These are phyloP conservation scores for Boletus austroedulis DNA, from an alignment of 1,284 basidiomycete species.

Conservation along the genomic window DNA sequence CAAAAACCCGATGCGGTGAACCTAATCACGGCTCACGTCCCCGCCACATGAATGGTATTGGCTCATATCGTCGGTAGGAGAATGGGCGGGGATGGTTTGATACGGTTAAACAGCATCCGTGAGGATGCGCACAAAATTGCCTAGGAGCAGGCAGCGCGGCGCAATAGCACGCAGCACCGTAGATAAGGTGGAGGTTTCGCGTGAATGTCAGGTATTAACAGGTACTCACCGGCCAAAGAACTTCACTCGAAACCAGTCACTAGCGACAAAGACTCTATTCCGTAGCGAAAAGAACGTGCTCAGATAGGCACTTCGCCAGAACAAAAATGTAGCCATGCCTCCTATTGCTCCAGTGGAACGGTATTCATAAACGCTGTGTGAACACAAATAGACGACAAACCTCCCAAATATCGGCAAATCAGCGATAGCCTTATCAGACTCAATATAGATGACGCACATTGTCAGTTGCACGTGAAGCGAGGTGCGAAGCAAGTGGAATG, in stretches of 20 bases:
- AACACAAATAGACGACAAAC: conserved; percentile 43
- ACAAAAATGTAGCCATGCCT: conserved; percentile 32
- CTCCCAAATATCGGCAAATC: conserved; percentile 60
- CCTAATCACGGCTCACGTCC: conserved; percentile 32
- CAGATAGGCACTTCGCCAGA: conserved; percentile 68
- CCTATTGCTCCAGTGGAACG: conserved; percentile 57
- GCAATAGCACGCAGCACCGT: neutral
- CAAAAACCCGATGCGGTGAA: neutral
- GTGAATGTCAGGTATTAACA: conserved; percentile 11
- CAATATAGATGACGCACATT: conserved; percentile 64
- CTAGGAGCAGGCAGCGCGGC: neutral
- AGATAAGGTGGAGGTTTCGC: neutral
- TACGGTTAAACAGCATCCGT: conserved; percentile 12
- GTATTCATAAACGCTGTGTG: neutral
- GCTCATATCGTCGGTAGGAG: neutral
- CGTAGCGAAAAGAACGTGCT: conserved; percentile 90
- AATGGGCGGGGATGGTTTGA: conserved; percentile 9
- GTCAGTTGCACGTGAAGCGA: neutral
- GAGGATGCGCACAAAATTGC: conserved; percentile 3
- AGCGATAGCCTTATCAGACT: conserved; percentile 89
- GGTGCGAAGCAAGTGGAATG: conserved; percentile 58
- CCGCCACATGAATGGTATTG: conserved; percentile 19
- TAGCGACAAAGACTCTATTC: conserved; percentile 82
- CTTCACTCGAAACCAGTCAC: conserved; percentile 90
- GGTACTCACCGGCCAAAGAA: conserved; percentile 83